Conservation (phyloP, 2,329 filamentous ascomycete species). For the Torrubiella hemipterigena region DNA sequence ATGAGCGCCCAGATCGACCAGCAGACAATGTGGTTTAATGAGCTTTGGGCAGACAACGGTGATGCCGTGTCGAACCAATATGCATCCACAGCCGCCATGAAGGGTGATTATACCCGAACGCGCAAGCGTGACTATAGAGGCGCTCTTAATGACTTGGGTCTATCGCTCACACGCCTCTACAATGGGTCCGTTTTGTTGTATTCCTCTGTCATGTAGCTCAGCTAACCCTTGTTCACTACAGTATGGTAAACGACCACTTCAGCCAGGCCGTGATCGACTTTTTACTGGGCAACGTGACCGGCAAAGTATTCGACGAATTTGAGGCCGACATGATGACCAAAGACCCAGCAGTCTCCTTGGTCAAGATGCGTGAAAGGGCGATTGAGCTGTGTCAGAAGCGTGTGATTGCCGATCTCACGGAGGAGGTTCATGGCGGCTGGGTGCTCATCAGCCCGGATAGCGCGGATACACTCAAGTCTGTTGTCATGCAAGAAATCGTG, state of each 20-base stretch:
- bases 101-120: slow-evolving; percentile 91
- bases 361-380: slow-evolving; percentile 73
- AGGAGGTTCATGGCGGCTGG: slow-evolving; percentile 85
- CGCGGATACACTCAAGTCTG: slow-evolving; percentile 55
- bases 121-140: slow-evolving; percentile 83
- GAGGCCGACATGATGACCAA: slow-evolving; percentile 86
- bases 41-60: slow-evolving; percentile 92
- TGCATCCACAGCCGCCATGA: slow-evolving; percentile 87
- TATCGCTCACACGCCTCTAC: slow-evolving; percentile 70
- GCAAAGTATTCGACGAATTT: slow-evolving; percentile 83
- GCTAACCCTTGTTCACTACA: slow-evolving; percentile 38
- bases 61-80: slow-evolving; percentile 95
- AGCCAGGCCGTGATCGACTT: slow-evolving; percentile 93
- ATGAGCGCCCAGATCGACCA: slow-evolving; percentile 67
- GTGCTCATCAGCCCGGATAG: slow-evolving; percentile 67
- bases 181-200: slow-evolving; percentile 41
- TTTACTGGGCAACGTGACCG: slow-evolving; percentile 76
- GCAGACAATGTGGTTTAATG: slow-evolving; percentile 87
- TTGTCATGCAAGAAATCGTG: slow-evolving; percentile 79
- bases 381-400: slow-evolving; percentile 83
- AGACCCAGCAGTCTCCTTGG: slow-evolving; percentile 80
- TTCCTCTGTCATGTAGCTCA: too few relatives aligned
- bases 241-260: slow-evolving; percentile 97
- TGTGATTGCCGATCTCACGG: slow-evolving; percentile 69
- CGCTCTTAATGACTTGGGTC: slow-evolving; percentile 78